Evolutionary conservation across 2,329 filamentous ascomycete species (phyloP).

Genomic region (Exophiala sp.): DNA sequence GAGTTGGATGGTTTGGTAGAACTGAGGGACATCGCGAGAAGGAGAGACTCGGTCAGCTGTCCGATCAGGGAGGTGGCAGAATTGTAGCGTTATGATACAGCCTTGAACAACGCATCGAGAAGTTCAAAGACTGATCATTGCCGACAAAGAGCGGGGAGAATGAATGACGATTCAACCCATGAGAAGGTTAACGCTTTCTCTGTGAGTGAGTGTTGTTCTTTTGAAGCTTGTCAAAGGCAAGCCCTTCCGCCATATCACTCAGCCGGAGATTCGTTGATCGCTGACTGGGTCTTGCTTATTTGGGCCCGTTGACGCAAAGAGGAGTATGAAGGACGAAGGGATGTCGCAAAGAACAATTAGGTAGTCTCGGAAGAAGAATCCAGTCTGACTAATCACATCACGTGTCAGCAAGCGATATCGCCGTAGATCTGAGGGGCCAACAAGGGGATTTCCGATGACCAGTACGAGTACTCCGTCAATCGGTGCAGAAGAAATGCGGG

Average conservation of each 20-base stretch:
- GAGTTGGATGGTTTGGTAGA: background rate
- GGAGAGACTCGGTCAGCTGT: background rate
- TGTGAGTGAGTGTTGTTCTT: background rate
- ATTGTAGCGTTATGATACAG: constrained; percentile 33
- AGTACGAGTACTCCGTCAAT: too few species aligned
- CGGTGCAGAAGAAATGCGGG: background rate
- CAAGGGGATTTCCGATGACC: too few species aligned
- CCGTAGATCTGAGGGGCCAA: background rate
- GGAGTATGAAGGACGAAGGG: too few species aligned
- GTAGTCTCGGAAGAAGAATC: too few species aligned
- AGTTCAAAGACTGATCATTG: constrained; percentile 19
- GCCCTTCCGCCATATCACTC: background rate
- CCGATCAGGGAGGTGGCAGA: constrained; percentile 9
- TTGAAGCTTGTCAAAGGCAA: background rate
- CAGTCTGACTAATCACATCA: background rate
- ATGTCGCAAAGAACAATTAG: too few species aligned
- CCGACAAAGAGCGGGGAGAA: background rate
- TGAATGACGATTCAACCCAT: background rate
- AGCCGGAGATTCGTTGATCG: too few species aligned
- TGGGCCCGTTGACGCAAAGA: too few species aligned
- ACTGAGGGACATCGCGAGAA: background rate
- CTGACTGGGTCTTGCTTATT: too few species aligned
- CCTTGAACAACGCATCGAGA: constrained; percentile 35
- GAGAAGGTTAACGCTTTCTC: background rate
- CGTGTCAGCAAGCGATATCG: background rate